Percentiles rank a stretch among this genome's conserved stretches.
Conservation (phyloP, 495 filamentous ascomycete species). For the Neurospora sp. region DNA sequence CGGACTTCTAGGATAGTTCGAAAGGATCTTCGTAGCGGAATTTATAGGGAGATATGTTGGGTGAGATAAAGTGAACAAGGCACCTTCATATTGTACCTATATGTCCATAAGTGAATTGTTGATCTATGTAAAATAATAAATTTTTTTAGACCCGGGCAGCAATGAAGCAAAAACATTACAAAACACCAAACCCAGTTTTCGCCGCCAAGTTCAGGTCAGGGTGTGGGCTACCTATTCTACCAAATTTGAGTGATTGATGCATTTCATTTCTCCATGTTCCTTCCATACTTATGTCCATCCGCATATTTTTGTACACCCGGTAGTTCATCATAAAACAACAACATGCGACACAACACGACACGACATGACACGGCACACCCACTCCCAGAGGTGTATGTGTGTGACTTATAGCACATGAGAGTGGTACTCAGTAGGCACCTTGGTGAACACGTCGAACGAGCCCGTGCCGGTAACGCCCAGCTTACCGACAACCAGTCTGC, state of each 20-base stretch:
- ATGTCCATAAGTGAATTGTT: neutral
- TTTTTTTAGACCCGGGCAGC: neutral
- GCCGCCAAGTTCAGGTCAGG: neutral
- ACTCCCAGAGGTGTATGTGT: neutral
- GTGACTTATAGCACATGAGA: neutral
- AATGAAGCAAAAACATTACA: neutral
- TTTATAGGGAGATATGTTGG: too few species aligned
- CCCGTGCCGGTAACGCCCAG: constrained; percentile 79
- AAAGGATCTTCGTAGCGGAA: too few species aligned
- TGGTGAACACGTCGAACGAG: constrained; percentile 72
- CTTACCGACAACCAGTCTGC: constrained; percentile 79
- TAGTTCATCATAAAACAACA: neutral
- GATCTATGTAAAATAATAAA: neutral
- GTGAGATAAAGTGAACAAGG: too few species aligned
- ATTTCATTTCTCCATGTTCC: neutral
- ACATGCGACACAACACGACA: neutral
- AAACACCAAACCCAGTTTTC: neutral
- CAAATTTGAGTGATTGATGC: neutral
- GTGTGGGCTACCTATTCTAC: neutral
- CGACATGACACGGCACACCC: neutral
- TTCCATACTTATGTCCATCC: neutral
- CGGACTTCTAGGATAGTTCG: too few species aligned
- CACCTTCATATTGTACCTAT: too few species aligned
- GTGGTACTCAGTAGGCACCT: constrained; percentile 30
- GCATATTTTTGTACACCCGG: neutral